phyloP scores from a whole-genome alignment of 139 green algal genomes.

The Pseudopediastrum boryanum region DNA sequence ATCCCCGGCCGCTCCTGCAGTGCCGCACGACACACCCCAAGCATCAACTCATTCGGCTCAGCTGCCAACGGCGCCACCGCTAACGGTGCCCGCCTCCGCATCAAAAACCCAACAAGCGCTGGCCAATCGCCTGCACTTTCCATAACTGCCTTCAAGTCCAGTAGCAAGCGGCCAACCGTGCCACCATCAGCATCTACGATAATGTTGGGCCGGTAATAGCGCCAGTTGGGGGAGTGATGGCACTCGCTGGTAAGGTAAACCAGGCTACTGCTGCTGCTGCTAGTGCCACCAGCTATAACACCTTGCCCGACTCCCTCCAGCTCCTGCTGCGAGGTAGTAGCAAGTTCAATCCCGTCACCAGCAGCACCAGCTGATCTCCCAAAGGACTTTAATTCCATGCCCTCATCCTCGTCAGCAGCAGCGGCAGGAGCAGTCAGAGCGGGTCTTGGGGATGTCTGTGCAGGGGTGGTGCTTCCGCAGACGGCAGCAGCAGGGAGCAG shows the following conservation, averaged over 20 bases:
- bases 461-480: background rate
- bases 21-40: constrained; percentile 27
- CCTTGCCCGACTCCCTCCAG: background rate
- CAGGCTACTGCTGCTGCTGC: background rate
- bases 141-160: constrained; percentile 33
- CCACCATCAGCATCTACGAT: constrained; percentile 16
- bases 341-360: background rate
- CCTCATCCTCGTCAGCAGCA: background rate
- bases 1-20: constrained; percentile 45
- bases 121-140: constrained; percentile 39
- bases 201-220: constrained; percentile 22
- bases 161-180: constrained; percentile 11
- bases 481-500: background rate
- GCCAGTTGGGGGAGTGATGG: constrained; percentile 4
- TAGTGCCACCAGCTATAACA: background rate
- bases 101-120: constrained; percentile 43
- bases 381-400: background rate
- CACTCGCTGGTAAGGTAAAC: constrained; percentile 9
- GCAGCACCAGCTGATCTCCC: constrained; percentile 11
- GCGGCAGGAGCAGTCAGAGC: constrained; percentile 1
- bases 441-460: background rate
- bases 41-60: constrained; percentile 36
- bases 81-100: constrained; percentile 29
- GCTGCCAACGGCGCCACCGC: background rate
- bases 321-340: background rate